Conservation (phyloP, 164 flowering plant species). For the Protea cynaroides region DNA sequence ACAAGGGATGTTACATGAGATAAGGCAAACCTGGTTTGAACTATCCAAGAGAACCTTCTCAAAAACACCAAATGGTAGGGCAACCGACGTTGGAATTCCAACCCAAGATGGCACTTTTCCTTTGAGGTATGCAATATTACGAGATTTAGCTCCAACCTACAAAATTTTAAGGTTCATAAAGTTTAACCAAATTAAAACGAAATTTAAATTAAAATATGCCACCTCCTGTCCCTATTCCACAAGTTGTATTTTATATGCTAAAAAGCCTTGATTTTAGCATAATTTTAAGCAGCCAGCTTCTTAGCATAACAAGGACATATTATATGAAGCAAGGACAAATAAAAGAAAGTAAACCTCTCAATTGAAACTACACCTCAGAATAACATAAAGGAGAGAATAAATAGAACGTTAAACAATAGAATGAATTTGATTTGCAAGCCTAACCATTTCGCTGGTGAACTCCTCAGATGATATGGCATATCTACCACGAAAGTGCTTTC, state of each 20-base stretch:
- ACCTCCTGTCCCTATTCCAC: no score
- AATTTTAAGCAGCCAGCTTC: no score
- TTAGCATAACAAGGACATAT: no score
- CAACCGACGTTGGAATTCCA: slow-evolving; percentile 93
- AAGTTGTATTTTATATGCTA: no score
- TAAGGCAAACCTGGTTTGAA: slow-evolving; percentile 54
- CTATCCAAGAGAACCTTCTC: slow-evolving; percentile 79
- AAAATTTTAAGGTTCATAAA: slow-evolving; percentile 4
- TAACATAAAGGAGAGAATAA: neutral
- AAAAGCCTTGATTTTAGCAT: no score
- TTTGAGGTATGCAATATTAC: slow-evolving; percentile 77
- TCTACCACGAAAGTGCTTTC: slow-evolving; percentile 70
- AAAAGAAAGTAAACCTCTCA: no score
- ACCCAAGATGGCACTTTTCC: slow-evolving; percentile 94
- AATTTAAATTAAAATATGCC: neutral
- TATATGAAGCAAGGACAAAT: no score
- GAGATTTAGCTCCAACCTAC: slow-evolving; percentile 98
- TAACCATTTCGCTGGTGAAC: slow-evolving; percentile 80
- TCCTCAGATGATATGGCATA: slow-evolving; percentile 91
- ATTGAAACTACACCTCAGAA: no score
- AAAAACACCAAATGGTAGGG: slow-evolving; percentile 94
- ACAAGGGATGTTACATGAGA: neutral
- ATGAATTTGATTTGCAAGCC: slow-evolving; percentile 12
- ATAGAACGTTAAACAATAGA: neutral
- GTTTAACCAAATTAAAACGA: slow-evolving; percentile 1